These are phyloP conservation scores for Chamaecrista fasciculata DNA, from an alignment of 306 rosid genomes.

Conservation along the genomic window DNA sequence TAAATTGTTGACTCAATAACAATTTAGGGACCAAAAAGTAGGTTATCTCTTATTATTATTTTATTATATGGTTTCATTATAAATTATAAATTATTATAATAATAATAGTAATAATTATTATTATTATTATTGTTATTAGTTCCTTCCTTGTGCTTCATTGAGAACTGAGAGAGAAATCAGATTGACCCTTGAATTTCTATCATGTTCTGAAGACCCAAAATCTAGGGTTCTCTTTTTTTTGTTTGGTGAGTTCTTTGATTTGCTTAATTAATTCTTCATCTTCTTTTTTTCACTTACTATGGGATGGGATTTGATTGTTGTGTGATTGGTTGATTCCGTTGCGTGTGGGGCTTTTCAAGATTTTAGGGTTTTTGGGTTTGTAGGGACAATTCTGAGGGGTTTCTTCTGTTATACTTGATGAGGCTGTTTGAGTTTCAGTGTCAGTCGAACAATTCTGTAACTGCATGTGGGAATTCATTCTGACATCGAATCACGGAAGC, in stretches of 20 bases:
- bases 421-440: neutral
- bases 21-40: no score
- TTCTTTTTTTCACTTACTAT: slow-evolving; percentile 9
- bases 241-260: slow-evolving; percentile 27
- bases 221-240: slow-evolving; percentile 42
- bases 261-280: neutral
- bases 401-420: neutral
- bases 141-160: slow-evolving; percentile 32
- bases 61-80: no score
- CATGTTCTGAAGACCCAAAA: slow-evolving; percentile 48
- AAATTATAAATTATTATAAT: no score
- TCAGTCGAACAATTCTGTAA: slow-evolving; percentile 20
- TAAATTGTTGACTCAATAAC: no score
- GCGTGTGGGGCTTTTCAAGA: slow-evolving; percentile 27
- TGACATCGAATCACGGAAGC: slow-evolving; percentile 32
- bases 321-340: slow-evolving; percentile 15
- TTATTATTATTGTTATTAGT: neutral
- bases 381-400: neutral
- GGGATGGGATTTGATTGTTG: slow-evolving; percentile 29
- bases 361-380: slow-evolving; percentile 37
- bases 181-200: slow-evolving; percentile 50
- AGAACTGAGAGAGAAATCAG: slow-evolving; percentile 44
- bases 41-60: slow-evolving; percentile 7
- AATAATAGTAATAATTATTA: no score
- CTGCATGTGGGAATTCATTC: slow-evolving; percentile 33